phyloP scores from a whole-genome alignment of 495 filamentous ascomycete species.

The Xylaria bambusicola region DNA sequence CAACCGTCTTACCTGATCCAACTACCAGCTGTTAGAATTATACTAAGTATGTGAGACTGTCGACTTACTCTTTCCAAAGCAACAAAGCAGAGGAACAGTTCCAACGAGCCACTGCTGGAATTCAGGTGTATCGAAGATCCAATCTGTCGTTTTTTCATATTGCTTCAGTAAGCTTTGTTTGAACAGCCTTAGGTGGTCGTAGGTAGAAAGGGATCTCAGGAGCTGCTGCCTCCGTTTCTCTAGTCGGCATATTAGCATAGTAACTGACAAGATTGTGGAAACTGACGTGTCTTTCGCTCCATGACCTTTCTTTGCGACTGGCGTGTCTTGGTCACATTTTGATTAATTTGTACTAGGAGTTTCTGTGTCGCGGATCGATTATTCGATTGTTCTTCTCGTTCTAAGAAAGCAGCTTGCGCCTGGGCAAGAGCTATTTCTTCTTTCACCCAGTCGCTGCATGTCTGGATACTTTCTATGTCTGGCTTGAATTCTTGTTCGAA shows the following conservation, averaged over 20 bases:
- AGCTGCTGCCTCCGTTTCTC: slow-evolving; percentile 5
- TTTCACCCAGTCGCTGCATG: slow-evolving; percentile 16
- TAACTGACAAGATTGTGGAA: not conserved
- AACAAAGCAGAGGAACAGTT: not conserved
- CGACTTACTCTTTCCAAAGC: slow-evolving; percentile 8
- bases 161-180: slow-evolving; percentile 2
- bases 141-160: slow-evolving; percentile 18
- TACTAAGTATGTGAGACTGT: too few species aligned
- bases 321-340: not conserved
- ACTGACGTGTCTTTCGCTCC: not conserved
- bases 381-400: slow-evolving; percentile 14
- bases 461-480: not conserved
- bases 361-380: not conserved
- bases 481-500: not conserved
- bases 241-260: not conserved
- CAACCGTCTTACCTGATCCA: slow-evolving; percentile 1
- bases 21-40: too few species aligned
- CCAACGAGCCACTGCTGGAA: slow-evolving; percentile 1
- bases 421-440: slow-evolving; percentile 24
- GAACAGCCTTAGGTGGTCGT: not conserved
- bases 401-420: slow-evolving; percentile 22
- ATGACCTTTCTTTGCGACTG: not conserved
- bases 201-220: not conserved
- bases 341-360: not conserved
- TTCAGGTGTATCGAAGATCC: not conserved